Percentiles rank a stretch among this genome's conserved stretches.
These are phyloP conservation scores for Capsicum rhomboideum DNA, from an alignment of 257 asterid species.

Conservation along the genomic window DNA sequence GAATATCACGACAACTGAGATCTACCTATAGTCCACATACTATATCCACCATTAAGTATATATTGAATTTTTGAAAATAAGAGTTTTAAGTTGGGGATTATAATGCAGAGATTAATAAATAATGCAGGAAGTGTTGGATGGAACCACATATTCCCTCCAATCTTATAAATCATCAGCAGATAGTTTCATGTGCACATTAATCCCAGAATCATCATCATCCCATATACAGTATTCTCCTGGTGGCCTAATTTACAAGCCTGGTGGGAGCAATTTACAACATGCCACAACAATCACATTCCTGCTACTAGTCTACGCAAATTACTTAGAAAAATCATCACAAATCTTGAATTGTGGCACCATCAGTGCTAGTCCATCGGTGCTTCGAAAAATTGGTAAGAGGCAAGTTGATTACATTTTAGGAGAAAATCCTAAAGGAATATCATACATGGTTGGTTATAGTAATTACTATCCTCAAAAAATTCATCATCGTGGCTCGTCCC, in stretches of 20 bases:
- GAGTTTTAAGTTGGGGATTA: neutral
- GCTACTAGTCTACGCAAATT: slow-evolving; percentile 70
- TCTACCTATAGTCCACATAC: neutral
- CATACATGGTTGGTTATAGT: slow-evolving; percentile 97
- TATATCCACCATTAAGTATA: neutral
- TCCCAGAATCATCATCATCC: slow-evolving; percentile 72
- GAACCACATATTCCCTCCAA: slow-evolving; percentile 44
- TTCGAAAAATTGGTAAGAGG: slow-evolving; percentile 57
- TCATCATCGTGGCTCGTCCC: slow-evolving; percentile 86
- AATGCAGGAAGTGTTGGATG: slow-evolving; percentile 75
- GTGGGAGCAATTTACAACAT: slow-evolving; percentile 96
- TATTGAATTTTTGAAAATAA: too few species aligned
- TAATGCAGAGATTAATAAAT: neutral
- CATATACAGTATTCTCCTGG: slow-evolving; percentile 78
- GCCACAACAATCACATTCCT: slow-evolving; percentile 76
- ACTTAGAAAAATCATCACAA: slow-evolving; percentile 56
- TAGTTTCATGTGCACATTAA: slow-evolving; percentile 82
- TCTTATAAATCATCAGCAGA: slow-evolving; percentile 91
- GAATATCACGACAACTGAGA: neutral
- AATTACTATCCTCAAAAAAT: slow-evolving; percentile 51
- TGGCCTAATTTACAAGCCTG: slow-evolving; percentile 82
- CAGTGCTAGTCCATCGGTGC: slow-evolving; percentile 36
- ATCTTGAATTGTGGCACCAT: slow-evolving; percentile 56
- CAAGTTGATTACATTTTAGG: slow-evolving; percentile 87
- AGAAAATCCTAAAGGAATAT: slow-evolving; percentile 87